Percentiles rank a stretch among this genome's conserved stretches.
phyloP scores from a whole-genome alignment of 768 basidiomycete species.

The Trametes gibbosa region DNA sequence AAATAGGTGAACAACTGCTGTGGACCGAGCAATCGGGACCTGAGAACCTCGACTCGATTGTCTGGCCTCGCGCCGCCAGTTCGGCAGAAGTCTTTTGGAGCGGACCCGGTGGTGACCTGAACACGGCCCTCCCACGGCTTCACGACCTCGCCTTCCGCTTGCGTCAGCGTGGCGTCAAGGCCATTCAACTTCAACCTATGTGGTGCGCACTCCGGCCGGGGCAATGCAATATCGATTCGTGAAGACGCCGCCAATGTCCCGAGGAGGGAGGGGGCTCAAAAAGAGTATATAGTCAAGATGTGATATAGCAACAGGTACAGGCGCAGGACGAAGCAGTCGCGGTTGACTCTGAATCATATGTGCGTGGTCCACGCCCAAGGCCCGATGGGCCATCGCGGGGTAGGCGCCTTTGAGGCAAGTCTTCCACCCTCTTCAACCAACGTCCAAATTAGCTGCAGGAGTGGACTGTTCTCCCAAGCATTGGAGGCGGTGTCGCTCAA shows the following conservation, averaged over 20 bases:
- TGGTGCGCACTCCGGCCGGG: slow-evolving; percentile 71
- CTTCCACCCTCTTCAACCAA: not conserved
- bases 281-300: not conserved
- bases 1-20: slow-evolving; percentile 57
- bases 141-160: slow-evolving; percentile 64
- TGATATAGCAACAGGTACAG: not conserved
- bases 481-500: not conserved
- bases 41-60: slow-evolving; percentile 63
- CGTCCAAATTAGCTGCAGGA: not conserved
- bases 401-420: not conserved
- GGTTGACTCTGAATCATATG: too few species aligned
- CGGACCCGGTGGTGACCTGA: slow-evolving; percentile 37
- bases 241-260: not conserved
- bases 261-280: not conserved
- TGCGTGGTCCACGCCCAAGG: slow-evolving; percentile 11
- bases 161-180: slow-evolving; percentile 56
- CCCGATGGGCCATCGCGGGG: slow-evolving; percentile 7
- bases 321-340: not conserved
- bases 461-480: not conserved
- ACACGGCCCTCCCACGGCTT: slow-evolving; percentile 58
- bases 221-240: slow-evolving; percentile 34
- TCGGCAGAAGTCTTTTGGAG: slow-evolving; percentile 81
- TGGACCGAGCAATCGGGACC: slow-evolving; percentile 76
- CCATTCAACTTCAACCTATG: slow-evolving; percentile 62
- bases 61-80: slow-evolving; percentile 72